phyloP scores from a whole-genome alignment of 495 filamentous ascomycete genomes.

The Lindgomyces ingoldianus region DNA sequence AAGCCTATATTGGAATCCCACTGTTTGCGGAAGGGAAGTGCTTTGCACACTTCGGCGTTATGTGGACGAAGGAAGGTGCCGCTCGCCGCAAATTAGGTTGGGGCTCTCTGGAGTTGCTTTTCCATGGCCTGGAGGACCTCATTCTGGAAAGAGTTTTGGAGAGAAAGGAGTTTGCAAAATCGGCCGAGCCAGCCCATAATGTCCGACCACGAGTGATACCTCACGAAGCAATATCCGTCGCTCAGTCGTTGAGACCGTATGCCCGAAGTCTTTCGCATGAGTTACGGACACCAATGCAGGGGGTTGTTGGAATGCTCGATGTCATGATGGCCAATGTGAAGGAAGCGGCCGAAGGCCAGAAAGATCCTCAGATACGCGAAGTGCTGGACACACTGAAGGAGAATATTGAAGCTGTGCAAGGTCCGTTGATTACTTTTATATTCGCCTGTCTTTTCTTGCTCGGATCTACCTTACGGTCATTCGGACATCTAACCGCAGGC shows the following conservation, averaged over 20 bases:
- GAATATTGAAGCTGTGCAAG: constrained; percentile 77
- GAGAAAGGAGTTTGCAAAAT: constrained; percentile 47
- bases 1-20: constrained; percentile 73
- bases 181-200: constrained; percentile 34
- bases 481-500: too few species aligned
- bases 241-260: constrained; percentile 74
- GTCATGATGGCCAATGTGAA: constrained; percentile 80
- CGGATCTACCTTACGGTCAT: not conserved
- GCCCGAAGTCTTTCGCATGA: constrained; percentile 79
- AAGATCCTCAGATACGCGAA: constrained; percentile 51
- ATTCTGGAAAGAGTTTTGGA: constrained; percentile 62
- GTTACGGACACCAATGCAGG: constrained; percentile 81
- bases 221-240: constrained; percentile 53
- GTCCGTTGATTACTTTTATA: constrained; percentile 49
- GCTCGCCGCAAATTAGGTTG: constrained; percentile 61
- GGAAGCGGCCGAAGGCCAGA: constrained; percentile 63
- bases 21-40: constrained; percentile 69
- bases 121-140: constrained; percentile 75
- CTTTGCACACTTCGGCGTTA: constrained; percentile 72
- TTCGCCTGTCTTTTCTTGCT: not conserved
- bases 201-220: constrained; percentile 50
- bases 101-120: constrained; percentile 70
- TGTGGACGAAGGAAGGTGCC: constrained; percentile 69
- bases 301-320: constrained; percentile 82
- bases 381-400: constrained; percentile 67